Evolutionary conservation across 1,139 yeast genomes (phyloP), one percentile per base, ranked within the genome.

Genomic region (Candida mesenterica): DNA sequence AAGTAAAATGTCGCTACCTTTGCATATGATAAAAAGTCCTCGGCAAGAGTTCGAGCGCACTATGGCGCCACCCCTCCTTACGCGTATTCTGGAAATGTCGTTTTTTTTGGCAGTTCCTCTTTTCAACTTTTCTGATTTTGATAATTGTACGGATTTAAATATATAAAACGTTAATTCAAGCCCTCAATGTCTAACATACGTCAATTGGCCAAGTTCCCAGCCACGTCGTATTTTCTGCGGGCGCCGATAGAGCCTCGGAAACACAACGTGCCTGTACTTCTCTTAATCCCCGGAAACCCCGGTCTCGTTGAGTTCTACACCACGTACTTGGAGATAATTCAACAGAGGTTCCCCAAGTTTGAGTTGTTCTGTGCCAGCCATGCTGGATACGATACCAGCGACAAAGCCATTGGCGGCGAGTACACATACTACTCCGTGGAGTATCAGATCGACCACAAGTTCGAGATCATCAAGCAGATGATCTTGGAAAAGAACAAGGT

Each of bases 281-380:
- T 76, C n/a, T 63, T 80, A 41, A 66, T 81, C 8, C 87, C 88
- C 0, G 88, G 88, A 0, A 81, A 81, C 44, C 88, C 88, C 0
- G 88, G 87, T 0, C 53, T 81, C 16, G 70, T 76, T 20, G 79
- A 77, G 42, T 80, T 68, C 52, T 81, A 81, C 50, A 61, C 62
- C 8, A 66, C 71, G 1, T 80, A 75, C 48, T 57, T 80, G 25
- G 62, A 61, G 24, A 51, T 63, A 24, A 52, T 80, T 33, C 77
- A 76, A 35, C 41, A 52, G 23, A 49, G 52, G 24, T 55, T 63
- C 33, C 81, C 83, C 0, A 52, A 57, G 3, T 59, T 65, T 34
- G 82, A 77, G 48, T 45, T 76, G 1, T 56, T 77, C 28, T 75
- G 80, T 32, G 62, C 77, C 20, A 75, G 83, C 17, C 83, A 79